These are phyloP conservation scores for Circinella minor DNA, from an alignment of 371 early-diverging fungal genomes.

Conservation along the genomic window DNA sequence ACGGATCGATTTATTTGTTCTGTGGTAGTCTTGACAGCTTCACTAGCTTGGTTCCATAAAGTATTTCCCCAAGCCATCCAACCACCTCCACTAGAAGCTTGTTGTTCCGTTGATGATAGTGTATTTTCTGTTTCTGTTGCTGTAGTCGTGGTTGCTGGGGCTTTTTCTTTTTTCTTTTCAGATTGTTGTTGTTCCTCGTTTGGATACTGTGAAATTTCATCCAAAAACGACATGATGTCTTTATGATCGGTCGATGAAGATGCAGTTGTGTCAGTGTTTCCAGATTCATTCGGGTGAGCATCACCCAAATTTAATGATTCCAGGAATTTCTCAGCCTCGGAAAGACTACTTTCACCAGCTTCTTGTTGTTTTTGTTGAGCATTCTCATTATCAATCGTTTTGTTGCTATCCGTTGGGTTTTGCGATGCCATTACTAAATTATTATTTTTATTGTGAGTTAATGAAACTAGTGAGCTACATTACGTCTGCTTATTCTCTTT, in stretches of 20 bases:
- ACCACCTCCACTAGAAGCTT: slow-evolving; percentile 17
- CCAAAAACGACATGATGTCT: slow-evolving; percentile 59
- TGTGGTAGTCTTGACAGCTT: slow-evolving; percentile 55
- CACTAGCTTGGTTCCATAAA: slow-evolving; percentile 54
- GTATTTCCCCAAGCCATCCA: slow-evolving; percentile 59
- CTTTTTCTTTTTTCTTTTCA: slow-evolving; percentile 5
- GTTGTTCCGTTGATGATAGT: neutral
- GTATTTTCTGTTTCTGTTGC: neutral
- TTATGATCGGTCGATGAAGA: slow-evolving; percentile 39
- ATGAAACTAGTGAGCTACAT: too few species aligned
- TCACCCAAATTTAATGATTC: slow-evolving; percentile 50
- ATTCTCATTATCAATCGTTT: neutral
- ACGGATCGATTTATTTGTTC: slow-evolving; percentile 49
- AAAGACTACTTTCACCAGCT: slow-evolving; percentile 28
- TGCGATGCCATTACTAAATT: slow-evolving; percentile 4
- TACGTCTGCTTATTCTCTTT: too few species aligned
- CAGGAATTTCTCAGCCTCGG: slow-evolving; percentile 57
- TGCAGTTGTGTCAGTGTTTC: slow-evolving; percentile 3
- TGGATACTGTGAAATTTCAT: slow-evolving; percentile 53
- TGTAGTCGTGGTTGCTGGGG: slow-evolving; percentile 7
- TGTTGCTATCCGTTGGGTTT: neutral
- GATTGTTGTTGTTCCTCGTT: slow-evolving; percentile 11
- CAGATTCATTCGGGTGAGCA: slow-evolving; percentile 11
- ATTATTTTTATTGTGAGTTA: too few species aligned
- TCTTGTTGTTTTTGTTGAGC: neutral